Percentiles rank a stretch among this genome's conserved stretches.
Conservation (phyloP, 768 basidiomycete genomes). For the Flagelloscypha sp. region DNA sequence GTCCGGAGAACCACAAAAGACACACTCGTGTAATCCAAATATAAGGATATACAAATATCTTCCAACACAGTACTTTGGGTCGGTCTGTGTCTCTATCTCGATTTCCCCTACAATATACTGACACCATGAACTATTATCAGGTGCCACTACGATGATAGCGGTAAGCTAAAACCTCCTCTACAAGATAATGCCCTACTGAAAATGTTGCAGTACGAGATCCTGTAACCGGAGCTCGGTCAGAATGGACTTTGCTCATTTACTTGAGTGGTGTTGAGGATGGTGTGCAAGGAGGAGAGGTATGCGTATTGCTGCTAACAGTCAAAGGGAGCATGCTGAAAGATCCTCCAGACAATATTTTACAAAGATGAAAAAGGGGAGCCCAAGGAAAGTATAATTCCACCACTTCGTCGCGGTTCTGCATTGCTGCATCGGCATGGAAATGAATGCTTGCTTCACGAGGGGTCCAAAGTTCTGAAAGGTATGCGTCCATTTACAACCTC, state of each 20-base stretch:
- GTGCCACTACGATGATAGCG: slow-evolving; percentile 1
- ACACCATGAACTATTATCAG: slow-evolving; percentile 2
- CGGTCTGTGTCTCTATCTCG: neutral
- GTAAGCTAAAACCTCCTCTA: neutral
- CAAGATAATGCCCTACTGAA: slow-evolving; percentile 63
- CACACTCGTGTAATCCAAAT: slow-evolving; percentile 63
- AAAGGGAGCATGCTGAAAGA: slow-evolving; percentile 1
- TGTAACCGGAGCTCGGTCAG: slow-evolving; percentile 52
- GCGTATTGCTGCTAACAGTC: slow-evolving; percentile 4
- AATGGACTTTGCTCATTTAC: slow-evolving; percentile 75
- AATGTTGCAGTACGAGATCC: slow-evolving; percentile 61
- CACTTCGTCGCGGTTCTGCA: slow-evolving; percentile 53
- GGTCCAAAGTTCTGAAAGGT: slow-evolving; percentile 46
- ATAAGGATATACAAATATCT: slow-evolving; percentile 68
- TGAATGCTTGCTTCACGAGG: slow-evolving; percentile 68
- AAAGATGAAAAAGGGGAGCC: slow-evolving; percentile 42
- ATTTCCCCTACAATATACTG: too few species aligned
- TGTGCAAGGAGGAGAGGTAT: slow-evolving; percentile 61
- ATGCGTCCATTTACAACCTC: too few species aligned
- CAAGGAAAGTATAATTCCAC: slow-evolving; percentile 39
- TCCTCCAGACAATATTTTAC: slow-evolving; percentile 60
- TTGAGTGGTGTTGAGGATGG: slow-evolving; percentile 66
- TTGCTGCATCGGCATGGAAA: slow-evolving; percentile 67
- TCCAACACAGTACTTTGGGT: slow-evolving; percentile 58
- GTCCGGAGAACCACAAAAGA: slow-evolving; percentile 23